A percentile compares a stretch with the other conserved stretches of the same genome.
Conservation (phyloP, 2,329 filamentous ascomycete species). For the Colletotrichum costaricense region DNA sequence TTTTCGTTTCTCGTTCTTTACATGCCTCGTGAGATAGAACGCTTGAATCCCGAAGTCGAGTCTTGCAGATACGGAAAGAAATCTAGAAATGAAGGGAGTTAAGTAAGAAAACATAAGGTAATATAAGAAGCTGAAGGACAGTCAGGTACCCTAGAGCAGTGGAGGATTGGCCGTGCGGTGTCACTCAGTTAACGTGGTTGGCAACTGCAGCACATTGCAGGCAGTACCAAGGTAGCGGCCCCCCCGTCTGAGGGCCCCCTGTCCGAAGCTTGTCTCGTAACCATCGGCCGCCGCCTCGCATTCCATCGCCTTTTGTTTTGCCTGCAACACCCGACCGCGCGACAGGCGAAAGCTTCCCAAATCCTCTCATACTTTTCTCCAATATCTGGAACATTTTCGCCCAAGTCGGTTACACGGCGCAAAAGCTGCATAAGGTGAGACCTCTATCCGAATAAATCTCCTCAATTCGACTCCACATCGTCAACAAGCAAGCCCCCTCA, state of each 20-base stretch:
- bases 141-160: not conserved
- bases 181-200: conserved; percentile 1
- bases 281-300: conserved; percentile 29
- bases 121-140: not conserved
- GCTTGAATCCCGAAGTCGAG: not conserved
- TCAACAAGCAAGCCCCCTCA: not conserved
- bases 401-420: conserved; percentile 8
- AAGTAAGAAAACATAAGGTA: too few species aligned
- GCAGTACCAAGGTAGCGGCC: not conserved
- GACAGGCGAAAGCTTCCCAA: conserved; percentile 14
- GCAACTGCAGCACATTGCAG: not conserved
- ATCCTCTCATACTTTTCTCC: conserved; percentile 3
- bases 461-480: conserved; percentile 11
- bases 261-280: conserved; percentile 34
- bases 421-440: conserved; percentile 27
- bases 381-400: conserved; percentile 14
- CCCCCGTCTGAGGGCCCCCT: conserved; percentile 17
- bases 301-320: conserved; percentile 32
- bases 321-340: conserved; percentile 27
- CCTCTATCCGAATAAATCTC: conserved; percentile 3
- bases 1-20: not conserved
- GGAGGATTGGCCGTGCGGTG: not conserved
- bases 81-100: not conserved
- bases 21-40: not conserved
- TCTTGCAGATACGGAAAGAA: not conserved